phyloP scores from a whole-genome alignment of 2,329 filamentous ascomycete genomes.

The Aspergillus ibericus region DNA sequence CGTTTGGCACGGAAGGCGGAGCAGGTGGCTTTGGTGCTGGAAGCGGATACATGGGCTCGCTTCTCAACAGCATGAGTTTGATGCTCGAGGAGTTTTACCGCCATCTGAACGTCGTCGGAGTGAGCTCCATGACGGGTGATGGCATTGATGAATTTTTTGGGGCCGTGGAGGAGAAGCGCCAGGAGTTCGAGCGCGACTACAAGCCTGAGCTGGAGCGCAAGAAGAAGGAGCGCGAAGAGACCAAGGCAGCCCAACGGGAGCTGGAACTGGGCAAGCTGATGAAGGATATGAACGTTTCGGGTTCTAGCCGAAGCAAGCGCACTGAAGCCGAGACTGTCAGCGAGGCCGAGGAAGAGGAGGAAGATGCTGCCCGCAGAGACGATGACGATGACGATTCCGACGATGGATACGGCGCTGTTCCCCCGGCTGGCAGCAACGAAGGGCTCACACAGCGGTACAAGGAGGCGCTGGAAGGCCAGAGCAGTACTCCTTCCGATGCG shows the following conservation, averaged over 20 bases:
- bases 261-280: constrained; percentile 89
- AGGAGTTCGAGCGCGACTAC: constrained; percentile 88
- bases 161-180: constrained; percentile 80
- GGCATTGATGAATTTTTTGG: constrained; percentile 93
- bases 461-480: constrained; percentile 64
- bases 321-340: constrained; percentile 46
- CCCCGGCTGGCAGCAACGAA: constrained; percentile 60
- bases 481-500: constrained; percentile 40
- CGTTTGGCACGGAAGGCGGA: constrained; percentile 69
- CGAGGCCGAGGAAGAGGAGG: constrained; percentile 54
- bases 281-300: constrained; percentile 77
- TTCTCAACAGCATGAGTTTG: constrained; percentile 96
- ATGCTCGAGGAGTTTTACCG: constrained; percentile 98
- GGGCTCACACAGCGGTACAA: constrained; percentile 75
- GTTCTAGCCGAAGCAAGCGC: constrained; percentile 30
- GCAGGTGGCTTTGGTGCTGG: constrained; percentile 63
- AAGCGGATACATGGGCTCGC: constrained; percentile 92
- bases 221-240: constrained; percentile 70
- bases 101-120: constrained; percentile 87
- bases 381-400: constrained; percentile 50
- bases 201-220: constrained; percentile 84
- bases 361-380: constrained; percentile 36
- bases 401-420: constrained; percentile 61
- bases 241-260: constrained; percentile 70
- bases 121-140: constrained; percentile 87